phyloP scores from a whole-genome alignment of 2,329 filamentous ascomycete species.

The Cylindrodendrum hubeiense region DNA sequence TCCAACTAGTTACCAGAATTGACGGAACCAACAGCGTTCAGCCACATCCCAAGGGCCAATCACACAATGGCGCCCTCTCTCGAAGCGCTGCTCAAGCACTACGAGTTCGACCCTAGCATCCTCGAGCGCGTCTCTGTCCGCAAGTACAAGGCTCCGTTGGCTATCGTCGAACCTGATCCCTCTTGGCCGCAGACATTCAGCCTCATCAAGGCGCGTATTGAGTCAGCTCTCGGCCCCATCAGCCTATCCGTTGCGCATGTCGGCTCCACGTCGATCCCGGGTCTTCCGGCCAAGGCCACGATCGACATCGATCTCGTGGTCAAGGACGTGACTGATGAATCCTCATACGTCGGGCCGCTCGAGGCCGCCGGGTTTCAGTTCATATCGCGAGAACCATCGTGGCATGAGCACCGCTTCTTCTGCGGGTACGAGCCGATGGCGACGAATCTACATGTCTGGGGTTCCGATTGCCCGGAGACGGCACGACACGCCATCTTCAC shows the following conservation, averaged over 20 bases:
- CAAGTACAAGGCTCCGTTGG: conserved; percentile 36
- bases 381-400: conserved; percentile 57
- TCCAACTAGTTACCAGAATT: conserved; percentile 1
- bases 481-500: conserved; percentile 58
- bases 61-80: conserved; percentile 36
- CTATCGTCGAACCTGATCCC: conserved; percentile 53
- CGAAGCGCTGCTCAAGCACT: conserved; percentile 45
- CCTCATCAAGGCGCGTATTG: conserved; percentile 49
- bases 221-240: conserved; percentile 50
- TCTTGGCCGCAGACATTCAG: conserved; percentile 52
- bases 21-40: conserved; percentile 4
- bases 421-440: conserved; percentile 48
- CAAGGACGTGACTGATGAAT: conserved; percentile 54
- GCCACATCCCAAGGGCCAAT: neutral
- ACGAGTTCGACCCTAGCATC: conserved; percentile 33
- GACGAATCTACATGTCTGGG: conserved; percentile 63
- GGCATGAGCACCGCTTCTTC: conserved; percentile 64
- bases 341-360: conserved; percentile 56
- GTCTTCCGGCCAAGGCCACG: conserved; percentile 62
- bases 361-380: conserved; percentile 60
- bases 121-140: conserved; percentile 45
- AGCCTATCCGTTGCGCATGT: conserved; percentile 57
- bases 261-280: conserved; percentile 64
- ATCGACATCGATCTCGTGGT: conserved; percentile 66
- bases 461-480: conserved; percentile 55